Base-by-base conservation (phyloP, 306 rosid species). In the Hippophae rhamnoides region DNA sequence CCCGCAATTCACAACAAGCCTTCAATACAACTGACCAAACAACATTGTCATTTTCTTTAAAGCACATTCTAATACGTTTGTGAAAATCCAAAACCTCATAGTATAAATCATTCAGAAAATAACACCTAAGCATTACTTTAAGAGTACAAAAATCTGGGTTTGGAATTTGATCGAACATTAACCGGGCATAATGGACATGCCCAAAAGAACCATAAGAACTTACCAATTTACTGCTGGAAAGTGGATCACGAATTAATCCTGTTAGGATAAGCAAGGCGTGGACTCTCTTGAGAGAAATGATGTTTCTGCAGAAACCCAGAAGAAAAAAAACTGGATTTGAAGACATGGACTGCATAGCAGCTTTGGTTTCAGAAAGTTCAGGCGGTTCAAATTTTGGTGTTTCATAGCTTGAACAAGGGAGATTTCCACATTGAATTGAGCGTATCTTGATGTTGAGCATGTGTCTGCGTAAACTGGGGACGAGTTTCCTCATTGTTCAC, bases 101-200 rank as follows among this genome's bases (percentile, higher is more conserved):
- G 55, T 75, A 75, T 64, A 63, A 8, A 50, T 82, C 81, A 58
- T 82, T 77, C 68, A 84, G 66, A 49, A 80, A 84, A 58, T 84
- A 83, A 81, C 87, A 76, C 64, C 95, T 78, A 26, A 80, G 60
- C 84, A 87, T 87, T 62, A 74, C 89, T 41, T 80, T 87, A 76
- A 79, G 78, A 9, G 89, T 76, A 65, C 76, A 73, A 68, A 68
- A 71, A 66, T 84, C 85, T 0, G 76, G 87, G 47, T 64, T 60
- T 8, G 67, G 79, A 46, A 87, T 58, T 49, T 27, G 76, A 63
- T 87, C 81, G 69, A 87, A 87, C 69, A 84, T 62, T n/a, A 6
- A n/a, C 57, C 89, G 95, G 0, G 95, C 93, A 70, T 60, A 57
- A 12, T 26, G 64, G 56, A 76, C 65, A 26, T 10, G 43, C 54